Percentiles rank a stretch among this genome's conserved stretches.
Evolutionary conservation across 2,329 filamentous ascomycete genomes (phyloP).

Genomic region (Cytospora chrysosperma): DNA sequence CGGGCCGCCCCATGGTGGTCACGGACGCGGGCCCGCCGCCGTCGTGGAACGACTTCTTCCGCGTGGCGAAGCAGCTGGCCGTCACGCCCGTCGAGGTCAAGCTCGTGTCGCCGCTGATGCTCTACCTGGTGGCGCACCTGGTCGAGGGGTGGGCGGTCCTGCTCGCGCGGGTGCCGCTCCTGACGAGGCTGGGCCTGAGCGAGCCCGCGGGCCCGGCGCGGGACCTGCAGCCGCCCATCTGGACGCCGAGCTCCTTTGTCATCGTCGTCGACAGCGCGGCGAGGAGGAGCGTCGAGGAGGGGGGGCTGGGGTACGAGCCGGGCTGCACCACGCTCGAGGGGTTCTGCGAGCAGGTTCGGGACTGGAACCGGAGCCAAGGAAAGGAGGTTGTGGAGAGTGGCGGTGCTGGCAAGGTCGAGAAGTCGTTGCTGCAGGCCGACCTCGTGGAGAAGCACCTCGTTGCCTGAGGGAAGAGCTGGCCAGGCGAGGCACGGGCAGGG

Average conservation of each 20-base stretch:
- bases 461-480: background rate
- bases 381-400: background rate
- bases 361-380: slow-evolving; percentile 38
- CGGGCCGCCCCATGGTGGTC: slow-evolving; percentile 49
- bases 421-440: slow-evolving; percentile 3
- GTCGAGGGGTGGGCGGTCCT: slow-evolving; percentile 38
- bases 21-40: slow-evolving; percentile 49
- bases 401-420: background rate
- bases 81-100: slow-evolving; percentile 34
- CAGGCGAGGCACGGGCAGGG: background rate
- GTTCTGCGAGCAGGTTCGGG: slow-evolving; percentile 39
- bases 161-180: slow-evolving; percentile 26
- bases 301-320: slow-evolving; percentile 42
- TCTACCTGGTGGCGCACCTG: slow-evolving; percentile 39
- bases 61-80: slow-evolving; percentile 32
- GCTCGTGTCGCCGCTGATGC: slow-evolving; percentile 35
- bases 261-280: slow-evolving; percentile 40
- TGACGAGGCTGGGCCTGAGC: slow-evolving; percentile 27
- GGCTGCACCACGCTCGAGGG: slow-evolving; percentile 42
- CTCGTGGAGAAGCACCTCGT: slow-evolving; percentile 3
- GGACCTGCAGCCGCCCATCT: slow-evolving; percentile 42
- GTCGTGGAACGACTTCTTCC: slow-evolving; percentile 41
- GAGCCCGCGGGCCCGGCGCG: slow-evolving; percentile 37
- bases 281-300: slow-evolving; percentile 37
- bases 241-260: slow-evolving; percentile 37